Base-by-base conservation (phyloP, 2,329 filamentous ascomycete species). In the Trichophaea hybrida region DNA sequence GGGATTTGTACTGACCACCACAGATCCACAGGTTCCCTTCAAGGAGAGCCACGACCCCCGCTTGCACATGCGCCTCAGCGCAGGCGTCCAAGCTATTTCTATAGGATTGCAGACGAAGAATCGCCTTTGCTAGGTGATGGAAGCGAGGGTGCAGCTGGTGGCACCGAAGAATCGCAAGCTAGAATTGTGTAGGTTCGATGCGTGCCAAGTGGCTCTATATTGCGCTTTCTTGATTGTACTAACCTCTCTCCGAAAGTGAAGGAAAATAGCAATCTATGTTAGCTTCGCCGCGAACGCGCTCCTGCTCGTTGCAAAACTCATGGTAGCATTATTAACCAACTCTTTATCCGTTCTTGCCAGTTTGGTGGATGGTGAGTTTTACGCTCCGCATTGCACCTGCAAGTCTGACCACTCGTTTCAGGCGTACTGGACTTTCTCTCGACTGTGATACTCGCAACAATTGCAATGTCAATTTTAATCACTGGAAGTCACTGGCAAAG, bases 331-430 rank as follows among this genome's bases (percentile, higher is more conserved):
- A 37, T 80, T 88, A 55, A 88, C 89, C 0, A 86, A 83, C 17
- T 91, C 86, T 50, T 82, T 93, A 70, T 90, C 86, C 4, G 86
- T 91, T 10, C 76, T 91, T 43, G 87, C 87, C 17, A 86, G 82
- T 68, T 75, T 91, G 66, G 86, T 91, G 51, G 87, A 91, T 67
- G 85, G 64, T 67, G 59, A 24, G 60, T 55, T 10, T 31, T 17
- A 37, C 50, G 6, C 34, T 7, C 10, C 33, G 12, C 13, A 24
- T 7, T 6, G 48, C 10, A 2, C 17, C 33, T 15, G 31, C 7
- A 53, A 6, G 24, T 10, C 37, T n/a, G 32, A 49, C 17, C 35
- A 55, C 52, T 44, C 6, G 15, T 48, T 33, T 34, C 34, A 64
- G 64, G 86, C 1, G 80, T 85, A 1, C 77, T 93, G 12, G 87